Evolutionary conservation across 768 basidiomycete species (phyloP), one percentile per base, ranked within the genome.

Genomic region (Trametes gibbosa): DNA sequence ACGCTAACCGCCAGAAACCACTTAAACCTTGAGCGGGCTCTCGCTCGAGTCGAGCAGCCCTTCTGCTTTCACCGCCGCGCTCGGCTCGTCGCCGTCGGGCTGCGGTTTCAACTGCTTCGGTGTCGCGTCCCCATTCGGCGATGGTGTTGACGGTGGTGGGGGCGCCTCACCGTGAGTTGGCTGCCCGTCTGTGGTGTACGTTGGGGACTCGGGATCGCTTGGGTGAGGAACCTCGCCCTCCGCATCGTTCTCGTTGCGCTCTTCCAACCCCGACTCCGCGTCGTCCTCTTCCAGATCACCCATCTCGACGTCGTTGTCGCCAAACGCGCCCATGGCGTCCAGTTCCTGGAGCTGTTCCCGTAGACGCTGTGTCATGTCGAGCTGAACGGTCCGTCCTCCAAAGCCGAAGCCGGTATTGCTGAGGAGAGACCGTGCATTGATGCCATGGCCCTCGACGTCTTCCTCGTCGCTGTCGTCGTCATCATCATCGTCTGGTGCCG

Each of bases 21-120:
- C 45, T 57, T 66, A 70, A 29, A 65, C 68, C 68, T 77, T 76
- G 59, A 79, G 65, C 45, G 85, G 84, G 69, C 82, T 81, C 74
- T 89, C 86, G 68, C 82, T 86, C 56, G 75, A 72, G 67, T 89
- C 84, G 71, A 85, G 73, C 37, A 88, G 75, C n/a, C 85, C 86
- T 66, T 90, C 87, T 29, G 74, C 79, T 67, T 79, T 76, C n/a
- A 80, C 74, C 12, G 78, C 81, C 5, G 82, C 75, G 59, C 79
- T 75, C 27, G 79, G 79, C 53, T 74, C 78, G 62, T 87, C 85
- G 27, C 83, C 84, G 50, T 75, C 73, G 13, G 85, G 82, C 37
- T 74, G 68, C 6, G 80, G 74, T 19, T 75, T 70, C 41, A 84
- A 72, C 65, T 87, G 87, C 56, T 75, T 72, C 25, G 77, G 77